Base-by-base conservation (phyloP, 345 rosid species). In the Citrus inodora region DNA sequence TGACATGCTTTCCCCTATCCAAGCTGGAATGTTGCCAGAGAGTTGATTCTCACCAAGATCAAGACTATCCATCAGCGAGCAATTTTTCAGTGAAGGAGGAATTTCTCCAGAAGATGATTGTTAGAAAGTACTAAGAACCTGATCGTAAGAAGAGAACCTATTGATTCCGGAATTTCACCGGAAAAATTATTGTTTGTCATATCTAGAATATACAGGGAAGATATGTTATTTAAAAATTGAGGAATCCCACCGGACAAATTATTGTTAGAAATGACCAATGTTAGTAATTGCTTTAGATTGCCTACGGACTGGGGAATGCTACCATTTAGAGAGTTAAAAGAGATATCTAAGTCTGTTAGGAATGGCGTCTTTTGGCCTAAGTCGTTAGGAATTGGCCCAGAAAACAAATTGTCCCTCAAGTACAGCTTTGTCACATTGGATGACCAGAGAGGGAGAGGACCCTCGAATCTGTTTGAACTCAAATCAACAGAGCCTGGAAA, bases 91-190 rank as follows among this genome's bases (percentile, higher is more conserved):
- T 40, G 63, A 58, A 0, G 35, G 48, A 6, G 84, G 82, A 40
- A 84, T 40, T 71, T 40, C 74, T 2, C 84, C 82, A 9, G 80
- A 77, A 84, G 63, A 51, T 55, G 51, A 56, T 83, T 83, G 59
- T 35, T 61, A 4, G 64, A 7, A 11, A 78, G 60, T 10, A 22
- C 48, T 32, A 81, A 71, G 28, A 62, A 46, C 4, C 8, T 14
- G 25, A 81, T 27, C 1, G 25, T 10, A 59, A 46, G 30, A 33
- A 68, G 75, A 19, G 61, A 40, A 25, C 81, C 75, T 10, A 78
- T 24, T 46, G 82, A 78, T 32, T 46, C 30, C 9, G 81, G 85
- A 5, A 82, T 78, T 9, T 16, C 1, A n/a, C 85, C 77, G 7
- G 76, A 68, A 9, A 82, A 24, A 17, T 65, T 75, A 32, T 82